Conservation (phyloP, 2,329 filamentous ascomycete genomes). For the Penicillium concentricum region DNA sequence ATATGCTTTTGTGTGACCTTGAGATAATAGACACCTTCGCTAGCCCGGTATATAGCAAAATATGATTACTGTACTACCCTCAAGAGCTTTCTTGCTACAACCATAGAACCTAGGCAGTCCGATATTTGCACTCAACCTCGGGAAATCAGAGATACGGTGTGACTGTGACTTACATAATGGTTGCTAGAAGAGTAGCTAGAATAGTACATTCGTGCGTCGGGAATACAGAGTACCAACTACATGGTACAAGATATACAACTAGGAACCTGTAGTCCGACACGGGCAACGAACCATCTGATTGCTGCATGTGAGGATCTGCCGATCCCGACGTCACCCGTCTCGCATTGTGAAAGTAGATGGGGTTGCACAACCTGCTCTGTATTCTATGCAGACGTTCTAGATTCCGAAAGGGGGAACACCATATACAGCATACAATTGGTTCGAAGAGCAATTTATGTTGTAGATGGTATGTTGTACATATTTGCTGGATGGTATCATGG, state of each 20-base stretch:
- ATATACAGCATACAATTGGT: neutral
- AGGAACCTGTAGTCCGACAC: neutral
- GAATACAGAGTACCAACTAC: neutral
- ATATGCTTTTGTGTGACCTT: neutral
- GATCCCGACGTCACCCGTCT: constrained; percentile 17
- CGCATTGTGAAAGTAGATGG: neutral
- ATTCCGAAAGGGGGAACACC: neutral
- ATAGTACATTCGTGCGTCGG: neutral
- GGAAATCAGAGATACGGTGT: neutral
- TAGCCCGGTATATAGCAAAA: neutral
- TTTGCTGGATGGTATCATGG: neutral
- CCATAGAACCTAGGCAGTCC: neutral
- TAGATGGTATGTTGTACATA: neutral
- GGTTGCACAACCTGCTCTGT: neutral
- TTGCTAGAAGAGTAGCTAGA: neutral
- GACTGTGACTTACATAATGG: neutral
- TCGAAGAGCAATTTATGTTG: neutral
- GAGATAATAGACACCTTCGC: neutral
- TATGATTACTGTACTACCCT: neutral
- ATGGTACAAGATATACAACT: neutral
- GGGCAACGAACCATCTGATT: neutral
- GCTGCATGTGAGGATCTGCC: constrained; percentile 1
- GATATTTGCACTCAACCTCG: neutral
- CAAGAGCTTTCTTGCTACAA: neutral
- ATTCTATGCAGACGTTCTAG: neutral